A percentile compares a stretch with the other conserved stretches of the same genome.
phyloP scores from a whole-genome alignment of 2,329 filamentous ascomycete genomes.

The Scytalidium lignicola region DNA sequence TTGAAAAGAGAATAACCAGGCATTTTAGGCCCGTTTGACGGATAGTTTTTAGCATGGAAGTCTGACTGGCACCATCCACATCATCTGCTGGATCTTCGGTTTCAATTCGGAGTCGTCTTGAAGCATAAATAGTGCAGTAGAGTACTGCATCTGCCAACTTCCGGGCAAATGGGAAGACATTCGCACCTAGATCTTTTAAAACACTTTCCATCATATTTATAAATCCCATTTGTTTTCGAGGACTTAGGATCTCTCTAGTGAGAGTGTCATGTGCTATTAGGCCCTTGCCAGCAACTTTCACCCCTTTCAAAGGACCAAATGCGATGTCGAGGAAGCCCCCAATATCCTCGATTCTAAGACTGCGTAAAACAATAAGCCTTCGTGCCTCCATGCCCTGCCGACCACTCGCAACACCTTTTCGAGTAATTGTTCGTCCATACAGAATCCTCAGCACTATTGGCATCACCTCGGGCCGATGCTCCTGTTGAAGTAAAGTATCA shows the following conservation, averaged over 20 bases:
- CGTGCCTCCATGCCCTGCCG: conserved; percentile 77
- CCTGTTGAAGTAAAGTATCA: conserved; percentile 64
- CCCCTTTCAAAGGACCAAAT: conserved; percentile 61
- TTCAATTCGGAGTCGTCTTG: conserved; percentile 46
- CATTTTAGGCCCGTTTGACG: conserved; percentile 77
- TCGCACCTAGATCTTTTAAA: conserved; percentile 75
- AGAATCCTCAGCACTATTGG: conserved; percentile 81
- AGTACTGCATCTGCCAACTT: conserved; percentile 71
- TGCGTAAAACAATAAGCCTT: conserved; percentile 74
- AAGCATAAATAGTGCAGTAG: conserved; percentile 72
- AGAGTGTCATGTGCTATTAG: conserved; percentile 39
- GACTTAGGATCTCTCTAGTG: conserved; percentile 52
- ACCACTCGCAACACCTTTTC: conserved; percentile 70
- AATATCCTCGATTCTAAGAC: conserved; percentile 69
- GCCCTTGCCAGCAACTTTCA: conserved; percentile 48
- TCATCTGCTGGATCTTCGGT: conserved; percentile 22
- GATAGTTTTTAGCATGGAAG: conserved; percentile 60
- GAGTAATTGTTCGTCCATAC: conserved; percentile 83
- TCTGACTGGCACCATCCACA: conserved; percentile 31
- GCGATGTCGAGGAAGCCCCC: conserved; percentile 79
- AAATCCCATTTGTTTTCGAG: conserved; percentile 83
- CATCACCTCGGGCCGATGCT: conserved; percentile 71
- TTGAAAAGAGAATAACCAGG: conserved; percentile 71
- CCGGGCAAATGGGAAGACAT: conserved; percentile 62
- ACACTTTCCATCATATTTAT: conserved; percentile 87